These are phyloP conservation scores for Rhododendron griersonianum DNA, from an alignment of 148 eudicot species.

Conservation along the genomic window DNA sequence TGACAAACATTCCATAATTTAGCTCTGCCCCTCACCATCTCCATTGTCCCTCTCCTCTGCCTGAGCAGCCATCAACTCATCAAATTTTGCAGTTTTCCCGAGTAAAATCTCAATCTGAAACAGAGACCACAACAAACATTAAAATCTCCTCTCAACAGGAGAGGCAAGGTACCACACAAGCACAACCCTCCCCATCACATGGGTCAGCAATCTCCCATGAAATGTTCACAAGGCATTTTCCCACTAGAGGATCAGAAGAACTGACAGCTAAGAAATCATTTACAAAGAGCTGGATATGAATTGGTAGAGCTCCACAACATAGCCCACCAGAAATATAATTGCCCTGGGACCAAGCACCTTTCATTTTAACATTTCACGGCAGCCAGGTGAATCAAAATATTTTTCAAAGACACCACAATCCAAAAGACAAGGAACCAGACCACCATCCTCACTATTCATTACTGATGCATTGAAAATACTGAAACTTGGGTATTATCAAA, in stretches of 20 bases:
- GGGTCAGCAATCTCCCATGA: background rate
- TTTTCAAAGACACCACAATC: background rate
- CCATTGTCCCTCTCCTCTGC: conserved; percentile 30
- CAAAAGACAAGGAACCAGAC: background rate
- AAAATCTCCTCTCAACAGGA: background rate
- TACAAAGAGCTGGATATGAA: background rate
- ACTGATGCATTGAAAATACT: background rate
- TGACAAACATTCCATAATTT: background rate
- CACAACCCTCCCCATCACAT: background rate
- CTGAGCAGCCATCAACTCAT: conserved; percentile 59
- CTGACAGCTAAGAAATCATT: background rate
- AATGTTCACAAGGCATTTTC: background rate
- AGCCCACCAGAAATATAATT: background rate
- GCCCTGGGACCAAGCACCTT: background rate
- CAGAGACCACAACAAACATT: background rate
- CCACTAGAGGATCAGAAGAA: background rate
- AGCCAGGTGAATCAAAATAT: background rate
- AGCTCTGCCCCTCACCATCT: conserved; percentile 38
- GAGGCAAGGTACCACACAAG: background rate
- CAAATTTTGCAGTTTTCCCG: conserved; percentile 65
- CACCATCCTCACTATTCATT: background rate
- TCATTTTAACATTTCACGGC: background rate
- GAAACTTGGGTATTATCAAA: background rate
- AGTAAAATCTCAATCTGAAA: conserved; percentile 64
- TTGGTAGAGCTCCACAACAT: background rate